A percentile compares a stretch with the other conserved stretches of the same genome.
These are phyloP conservation scores for Jacaranda copaia DNA, from an alignment of 257 asterid species.

Conservation along the genomic window DNA sequence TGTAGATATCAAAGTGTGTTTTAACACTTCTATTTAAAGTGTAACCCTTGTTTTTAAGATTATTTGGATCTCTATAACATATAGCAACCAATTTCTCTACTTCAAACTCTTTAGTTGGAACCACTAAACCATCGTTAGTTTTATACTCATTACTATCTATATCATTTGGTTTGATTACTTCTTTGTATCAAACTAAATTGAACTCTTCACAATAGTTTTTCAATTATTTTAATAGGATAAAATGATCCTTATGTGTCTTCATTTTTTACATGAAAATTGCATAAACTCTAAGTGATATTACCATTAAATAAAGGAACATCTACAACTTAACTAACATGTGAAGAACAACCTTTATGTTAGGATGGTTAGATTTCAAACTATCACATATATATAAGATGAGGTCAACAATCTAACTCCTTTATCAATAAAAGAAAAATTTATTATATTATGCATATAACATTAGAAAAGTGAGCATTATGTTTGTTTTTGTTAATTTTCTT, in stretches of 20 bases:
- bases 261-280: conserved; percentile 48
- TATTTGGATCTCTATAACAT: conserved; percentile 58
- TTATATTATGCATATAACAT: neutral
- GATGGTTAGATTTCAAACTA: conserved; percentile 54
- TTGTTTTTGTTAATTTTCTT: neutral
- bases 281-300: neutral
- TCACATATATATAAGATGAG: conserved; percentile 46
- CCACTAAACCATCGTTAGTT: conserved; percentile 31
- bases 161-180: neutral
- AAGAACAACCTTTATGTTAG: conserved; percentile 44
- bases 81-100: conserved; percentile 48
- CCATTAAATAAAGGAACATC: neutral
- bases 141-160: conserved; percentile 32
- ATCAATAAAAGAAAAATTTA: neutral
- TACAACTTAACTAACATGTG: neutral
- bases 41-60: conserved; percentile 27
- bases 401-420: conserved; percentile 45
- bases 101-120: conserved; percentile 42
- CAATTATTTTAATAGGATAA: conserved; percentile 49
- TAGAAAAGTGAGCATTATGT: neutral
- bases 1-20: neutral
- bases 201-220: conserved; percentile 42
- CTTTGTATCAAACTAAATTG: conserved; percentile 26
- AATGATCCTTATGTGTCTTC: conserved; percentile 46
- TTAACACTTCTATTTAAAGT: conserved; percentile 30